phyloP scores from a whole-genome alignment of 2,329 filamentous ascomycete species.

The Diaporthe ampelina region DNA sequence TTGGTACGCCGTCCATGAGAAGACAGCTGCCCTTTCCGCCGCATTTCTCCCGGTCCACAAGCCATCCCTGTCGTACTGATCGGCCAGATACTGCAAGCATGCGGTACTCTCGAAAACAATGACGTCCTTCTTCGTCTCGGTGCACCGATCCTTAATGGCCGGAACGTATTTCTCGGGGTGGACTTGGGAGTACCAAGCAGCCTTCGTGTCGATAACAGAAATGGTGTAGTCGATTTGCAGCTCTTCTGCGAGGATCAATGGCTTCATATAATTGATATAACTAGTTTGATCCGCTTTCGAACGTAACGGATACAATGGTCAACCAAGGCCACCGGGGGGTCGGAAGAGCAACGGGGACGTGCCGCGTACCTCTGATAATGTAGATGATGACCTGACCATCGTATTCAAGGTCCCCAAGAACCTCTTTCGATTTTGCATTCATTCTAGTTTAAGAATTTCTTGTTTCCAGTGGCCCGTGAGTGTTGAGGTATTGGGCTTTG shows the following conservation, averaged over 20 bases:
- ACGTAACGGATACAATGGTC: no score
- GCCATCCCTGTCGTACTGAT: not conserved
- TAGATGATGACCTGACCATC: no score
- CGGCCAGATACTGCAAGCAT: not conserved
- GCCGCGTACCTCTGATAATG: no score
- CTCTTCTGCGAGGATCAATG: slow-evolving; percentile 53
- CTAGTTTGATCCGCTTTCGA: slow-evolving; percentile 50
- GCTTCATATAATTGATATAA: slow-evolving; percentile 57
- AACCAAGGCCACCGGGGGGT: no score
- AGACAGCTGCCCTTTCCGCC: slow-evolving; percentile 48
- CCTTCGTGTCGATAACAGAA: slow-evolving; percentile 52
- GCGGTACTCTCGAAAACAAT: slow-evolving; percentile 24
- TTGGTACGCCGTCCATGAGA: slow-evolving; percentile 53
- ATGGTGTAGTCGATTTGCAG: slow-evolving; percentile 46
- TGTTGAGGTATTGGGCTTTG: no score
- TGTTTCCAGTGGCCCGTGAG: no score
- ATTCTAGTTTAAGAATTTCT: no score
- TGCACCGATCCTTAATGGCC: slow-evolving; percentile 46
- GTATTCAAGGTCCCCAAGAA: no score
- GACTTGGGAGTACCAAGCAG: slow-evolving; percentile 50
- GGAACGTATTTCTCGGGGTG: slow-evolving; percentile 55
- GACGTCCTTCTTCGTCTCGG: slow-evolving; percentile 41
- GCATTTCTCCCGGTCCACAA: not conserved
- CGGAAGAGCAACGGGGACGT: no score
- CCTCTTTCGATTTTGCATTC: no score